phyloP scores from a whole-genome alignment of 352 stramenopile species.

The Thalassiosira hispida region DNA sequence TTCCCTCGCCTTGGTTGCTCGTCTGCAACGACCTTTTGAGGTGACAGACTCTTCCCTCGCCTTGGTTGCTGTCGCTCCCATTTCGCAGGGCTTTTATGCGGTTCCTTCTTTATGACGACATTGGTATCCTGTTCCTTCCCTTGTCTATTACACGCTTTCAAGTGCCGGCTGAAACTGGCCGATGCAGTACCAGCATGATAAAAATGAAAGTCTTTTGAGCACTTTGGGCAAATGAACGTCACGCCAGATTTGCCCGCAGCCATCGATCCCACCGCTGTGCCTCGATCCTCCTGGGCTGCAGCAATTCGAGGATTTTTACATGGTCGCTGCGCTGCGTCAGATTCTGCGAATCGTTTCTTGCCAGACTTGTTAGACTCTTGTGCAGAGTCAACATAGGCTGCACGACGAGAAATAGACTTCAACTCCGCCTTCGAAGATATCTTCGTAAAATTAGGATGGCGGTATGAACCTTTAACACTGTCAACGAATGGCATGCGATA shows the following conservation, averaged over 20 bases:
- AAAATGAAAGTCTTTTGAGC: constrained; percentile 4
- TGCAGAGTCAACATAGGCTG: not conserved
- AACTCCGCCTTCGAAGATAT: not conserved
- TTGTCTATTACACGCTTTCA: not conserved
- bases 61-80: not conserved
- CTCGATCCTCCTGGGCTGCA: not conserved
- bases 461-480: constrained; percentile 5
- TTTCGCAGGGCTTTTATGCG: not conserved
- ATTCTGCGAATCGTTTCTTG: not conserved
- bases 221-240: constrained; percentile 6
- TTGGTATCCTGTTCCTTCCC: not conserved
- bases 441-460: not conserved
- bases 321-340: not conserved
- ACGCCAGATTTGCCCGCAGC: not conserved
- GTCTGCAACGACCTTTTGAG: not conserved
- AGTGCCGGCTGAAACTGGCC: constrained; percentile 9
- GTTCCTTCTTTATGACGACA: not conserved
- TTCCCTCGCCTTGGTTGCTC: too few species aligned
- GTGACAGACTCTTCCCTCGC: too few species aligned
- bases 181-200: not conserved
- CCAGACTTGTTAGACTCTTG: not conserved
- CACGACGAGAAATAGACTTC: not conserved
- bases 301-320: not conserved
- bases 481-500: not conserved
- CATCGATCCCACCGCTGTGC: not conserved